Evolutionary conservation across 805 yeast species (phyloP), one percentile per base, ranked within the genome.

Genomic region (Alloascoidea africana): DNA sequence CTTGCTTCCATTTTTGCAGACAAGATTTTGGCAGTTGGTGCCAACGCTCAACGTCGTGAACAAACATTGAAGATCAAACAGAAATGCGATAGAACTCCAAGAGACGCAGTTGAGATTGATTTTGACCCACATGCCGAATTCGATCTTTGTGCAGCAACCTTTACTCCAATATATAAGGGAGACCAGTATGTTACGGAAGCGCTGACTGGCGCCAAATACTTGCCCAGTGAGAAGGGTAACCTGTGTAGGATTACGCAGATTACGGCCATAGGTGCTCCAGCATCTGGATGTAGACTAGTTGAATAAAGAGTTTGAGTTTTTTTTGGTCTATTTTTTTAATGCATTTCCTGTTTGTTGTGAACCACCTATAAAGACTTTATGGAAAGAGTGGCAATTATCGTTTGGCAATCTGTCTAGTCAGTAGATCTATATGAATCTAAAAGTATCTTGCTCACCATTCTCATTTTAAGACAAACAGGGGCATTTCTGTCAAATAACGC

Each of bases 61-160:
- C 85, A 80, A 56, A 96, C 96, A 3, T 73, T 68, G 44, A 85
- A 82, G 60, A 70, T 87, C 48, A 84, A 83, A 60, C 65, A 75
- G 16, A 77, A 73, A 50, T 76, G 96, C 11, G 96, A 87, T 48
- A 59, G 80, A 1, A 62, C 79, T 44, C 81, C 93, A 2, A 73
- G 76, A 38, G 97, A 93, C 60, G 86, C 91, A 2, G 66, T 87
- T 43, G 91, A 85, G 52, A 73, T 87, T 48, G 93, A 89, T 54
- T 91, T 86, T 54, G 96, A 91, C 54, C 94, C 87, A 39, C 81
- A 76, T 55, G 89, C 94, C 2, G 86, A 82, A 40, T 87, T 87
- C 56, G 91, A 81, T 37, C 76, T 91, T 41, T 91, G 97, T 64
- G 82, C 94, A 14, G 68, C 79, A 13, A 75, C 94, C 14, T 72